phyloP scores from a whole-genome alignment of 148 eudicot genomes.

The Rhododendron molle region DNA sequence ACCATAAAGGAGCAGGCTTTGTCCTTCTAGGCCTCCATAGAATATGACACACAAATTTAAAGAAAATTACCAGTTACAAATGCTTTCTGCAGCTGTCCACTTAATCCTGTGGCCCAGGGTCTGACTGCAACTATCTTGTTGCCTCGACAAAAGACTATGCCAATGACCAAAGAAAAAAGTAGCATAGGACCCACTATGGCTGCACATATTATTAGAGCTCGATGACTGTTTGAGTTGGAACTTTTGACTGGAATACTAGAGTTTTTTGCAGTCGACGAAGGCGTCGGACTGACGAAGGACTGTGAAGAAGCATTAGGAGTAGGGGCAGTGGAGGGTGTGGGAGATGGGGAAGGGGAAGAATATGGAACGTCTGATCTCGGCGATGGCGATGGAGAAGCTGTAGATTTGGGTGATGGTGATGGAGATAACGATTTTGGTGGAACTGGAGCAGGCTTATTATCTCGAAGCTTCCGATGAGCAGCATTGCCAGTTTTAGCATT shows the following conservation, averaged over 20 bases:
- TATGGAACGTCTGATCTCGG: neutral
- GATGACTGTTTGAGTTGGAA: constrained; percentile 21
- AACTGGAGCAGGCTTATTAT: neutral
- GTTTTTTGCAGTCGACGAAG: neutral
- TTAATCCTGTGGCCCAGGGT: constrained; percentile 88
- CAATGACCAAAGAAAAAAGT: constrained; percentile 26
- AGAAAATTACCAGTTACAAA: constrained; percentile 59
- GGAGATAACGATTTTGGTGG: neutral
- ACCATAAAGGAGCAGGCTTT: neutral
- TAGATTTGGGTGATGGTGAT: constrained; percentile 4
- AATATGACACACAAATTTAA: neutral
- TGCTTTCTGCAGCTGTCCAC: constrained; percentile 88
- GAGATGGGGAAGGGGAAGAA: constrained; percentile 28
- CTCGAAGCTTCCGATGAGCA: constrained; percentile 31
- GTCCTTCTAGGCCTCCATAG: neutral
- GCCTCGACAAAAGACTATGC: constrained; percentile 35
- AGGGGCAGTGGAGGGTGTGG: constrained; percentile 4
- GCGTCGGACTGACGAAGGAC: constrained; percentile 4
- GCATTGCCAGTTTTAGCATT: constrained; percentile 4
- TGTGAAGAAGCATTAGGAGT: constrained; percentile 6
- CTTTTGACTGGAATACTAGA: neutral
- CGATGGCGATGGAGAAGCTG: neutral
- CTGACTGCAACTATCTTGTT: constrained; percentile 55
- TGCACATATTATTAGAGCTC: constrained; percentile 27
- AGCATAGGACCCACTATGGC: constrained; percentile 38